phyloP scores from a whole-genome alignment of 2,329 filamentous ascomycete genomes.

The Hypoxylon sp. region DNA sequence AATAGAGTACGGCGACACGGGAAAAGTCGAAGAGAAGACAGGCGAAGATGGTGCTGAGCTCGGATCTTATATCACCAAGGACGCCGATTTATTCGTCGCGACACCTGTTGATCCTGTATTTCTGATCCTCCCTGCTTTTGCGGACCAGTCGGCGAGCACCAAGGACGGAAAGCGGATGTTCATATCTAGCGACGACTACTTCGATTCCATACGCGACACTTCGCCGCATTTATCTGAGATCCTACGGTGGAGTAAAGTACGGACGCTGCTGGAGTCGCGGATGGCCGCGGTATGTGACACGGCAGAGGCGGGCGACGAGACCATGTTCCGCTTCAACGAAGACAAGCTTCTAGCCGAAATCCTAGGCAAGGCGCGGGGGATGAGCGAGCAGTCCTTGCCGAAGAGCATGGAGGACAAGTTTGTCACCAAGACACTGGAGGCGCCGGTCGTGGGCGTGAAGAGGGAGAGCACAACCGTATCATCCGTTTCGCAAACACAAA shows the following conservation, averaged over 20 bases:
- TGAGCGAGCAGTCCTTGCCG: conserved; percentile 77
- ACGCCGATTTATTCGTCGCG: conserved; percentile 84
- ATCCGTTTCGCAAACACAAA: conserved; percentile 42
- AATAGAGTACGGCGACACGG: conserved; percentile 59
- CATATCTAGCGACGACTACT: conserved; percentile 78
- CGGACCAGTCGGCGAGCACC: conserved; percentile 57
- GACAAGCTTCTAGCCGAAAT: conserved; percentile 77
- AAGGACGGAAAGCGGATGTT: conserved; percentile 73
- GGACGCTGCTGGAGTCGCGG: conserved; percentile 71
- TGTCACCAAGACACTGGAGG: conserved; percentile 80
- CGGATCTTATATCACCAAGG: conserved; percentile 69
- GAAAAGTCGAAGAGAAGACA: conserved; percentile 43
- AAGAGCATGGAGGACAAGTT: conserved; percentile 88
- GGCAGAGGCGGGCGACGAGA: conserved; percentile 86
- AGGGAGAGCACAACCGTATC: conserved; percentile 62
- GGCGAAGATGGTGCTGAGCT: conserved; percentile 48
- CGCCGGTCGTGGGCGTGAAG: conserved; percentile 79
- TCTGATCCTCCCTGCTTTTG: conserved; percentile 81
- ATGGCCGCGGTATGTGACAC: conserved; percentile 83
- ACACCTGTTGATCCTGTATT: conserved; percentile 90
- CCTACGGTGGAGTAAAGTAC: conserved; percentile 64
- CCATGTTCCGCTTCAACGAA: conserved; percentile 85
- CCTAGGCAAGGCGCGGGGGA: conserved; percentile 78
- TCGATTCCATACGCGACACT: conserved; percentile 72
- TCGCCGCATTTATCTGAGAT: conserved; percentile 73